Conservation (phyloP, 805 yeast species). For the Kockiozyma suomiensis region DNA sequence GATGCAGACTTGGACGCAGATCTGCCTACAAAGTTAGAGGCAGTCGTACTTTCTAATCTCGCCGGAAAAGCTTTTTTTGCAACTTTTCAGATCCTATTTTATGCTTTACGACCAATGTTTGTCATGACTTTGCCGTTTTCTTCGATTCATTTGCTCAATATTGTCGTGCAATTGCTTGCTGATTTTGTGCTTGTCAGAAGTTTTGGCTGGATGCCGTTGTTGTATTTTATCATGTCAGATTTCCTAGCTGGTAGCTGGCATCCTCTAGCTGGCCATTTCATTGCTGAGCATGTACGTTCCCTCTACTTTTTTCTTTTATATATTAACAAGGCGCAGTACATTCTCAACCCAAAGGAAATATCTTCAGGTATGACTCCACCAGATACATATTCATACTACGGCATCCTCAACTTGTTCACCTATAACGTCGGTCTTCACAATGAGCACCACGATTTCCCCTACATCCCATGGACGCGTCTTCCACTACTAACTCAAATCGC, state of each 20-base stretch:
- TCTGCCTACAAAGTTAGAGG: constrained; percentile 80
- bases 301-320: constrained; percentile 54
- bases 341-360: constrained; percentile 2
- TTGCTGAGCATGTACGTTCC: constrained; percentile 70
- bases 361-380: constrained; percentile 51
- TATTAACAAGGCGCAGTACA: background rate
- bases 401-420: constrained; percentile 70
- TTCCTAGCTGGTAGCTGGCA: constrained; percentile 90
- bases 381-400: constrained; percentile 90
- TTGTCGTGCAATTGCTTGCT: constrained; percentile 56
- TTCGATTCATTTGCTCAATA: constrained; percentile 69
- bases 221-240: constrained; percentile 72
- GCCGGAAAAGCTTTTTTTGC: constrained; percentile 87
- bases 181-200: constrained; percentile 59
- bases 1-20: constrained; percentile 84
- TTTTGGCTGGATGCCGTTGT: constrained; percentile 67
- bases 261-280: constrained; percentile 94
- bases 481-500: constrained; percentile 69
- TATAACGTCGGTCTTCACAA: constrained; percentile 95
- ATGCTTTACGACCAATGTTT: constrained; percentile 88
- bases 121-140: constrained; percentile 76
- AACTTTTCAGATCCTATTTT: constrained; percentile 83
- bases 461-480: constrained; percentile 83
- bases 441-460: constrained; percentile 96
- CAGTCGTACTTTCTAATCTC: constrained; percentile 68